Percentiles rank a stretch among this genome's conserved stretches.
Conservation (phyloP, 345 rosid species). For the Noccaea bulbosa region DNA sequence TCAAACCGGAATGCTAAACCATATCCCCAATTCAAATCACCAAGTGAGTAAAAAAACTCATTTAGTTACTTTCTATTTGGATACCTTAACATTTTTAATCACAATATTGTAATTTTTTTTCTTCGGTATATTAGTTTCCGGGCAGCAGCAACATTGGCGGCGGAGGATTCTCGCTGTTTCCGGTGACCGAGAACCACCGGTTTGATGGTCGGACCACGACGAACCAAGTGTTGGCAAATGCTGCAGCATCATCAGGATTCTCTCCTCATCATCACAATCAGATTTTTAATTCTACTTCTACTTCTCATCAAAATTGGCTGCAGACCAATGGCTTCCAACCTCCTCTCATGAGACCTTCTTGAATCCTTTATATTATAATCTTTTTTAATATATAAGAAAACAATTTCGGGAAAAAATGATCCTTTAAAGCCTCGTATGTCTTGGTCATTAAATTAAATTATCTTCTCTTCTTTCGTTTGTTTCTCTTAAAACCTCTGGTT, state of each 20-base stretch:
- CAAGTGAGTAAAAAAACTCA: conserved; percentile 24
- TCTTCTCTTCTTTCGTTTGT: conserved; percentile 15
- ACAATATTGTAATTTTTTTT: neutral
- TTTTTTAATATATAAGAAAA: conserved; percentile 15
- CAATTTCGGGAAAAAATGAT: conserved; percentile 8
- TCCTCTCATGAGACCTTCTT: conserved; percentile 48
- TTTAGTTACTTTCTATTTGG: neutral
- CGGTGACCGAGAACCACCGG: conserved; percentile 48
- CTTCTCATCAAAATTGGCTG: conserved; percentile 48
- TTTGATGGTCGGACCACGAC: conserved; percentile 47
- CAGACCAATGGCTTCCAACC: conserved; percentile 45
- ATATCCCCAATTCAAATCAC: conserved; percentile 37
- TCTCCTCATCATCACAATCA: conserved; percentile 58
- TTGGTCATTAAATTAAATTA: conserved; percentile 20
- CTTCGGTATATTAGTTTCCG: conserved; percentile 42
- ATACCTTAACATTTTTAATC: neutral
- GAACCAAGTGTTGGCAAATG: conserved; percentile 66
- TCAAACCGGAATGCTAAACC: conserved; percentile 43
- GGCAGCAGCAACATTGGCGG: conserved; percentile 67
- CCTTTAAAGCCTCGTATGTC: neutral
- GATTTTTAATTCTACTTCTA: conserved; percentile 41
- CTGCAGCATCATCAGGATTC: conserved; percentile 99
- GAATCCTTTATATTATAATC: conserved; percentile 10
- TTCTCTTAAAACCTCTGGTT: conserved; percentile 16
- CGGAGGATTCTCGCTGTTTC: conserved; percentile 65